These are phyloP conservation scores for Hymenoscyphus occultus DNA, from an alignment of 2,329 filamentous ascomycete genomes.

Conservation along the genomic window DNA sequence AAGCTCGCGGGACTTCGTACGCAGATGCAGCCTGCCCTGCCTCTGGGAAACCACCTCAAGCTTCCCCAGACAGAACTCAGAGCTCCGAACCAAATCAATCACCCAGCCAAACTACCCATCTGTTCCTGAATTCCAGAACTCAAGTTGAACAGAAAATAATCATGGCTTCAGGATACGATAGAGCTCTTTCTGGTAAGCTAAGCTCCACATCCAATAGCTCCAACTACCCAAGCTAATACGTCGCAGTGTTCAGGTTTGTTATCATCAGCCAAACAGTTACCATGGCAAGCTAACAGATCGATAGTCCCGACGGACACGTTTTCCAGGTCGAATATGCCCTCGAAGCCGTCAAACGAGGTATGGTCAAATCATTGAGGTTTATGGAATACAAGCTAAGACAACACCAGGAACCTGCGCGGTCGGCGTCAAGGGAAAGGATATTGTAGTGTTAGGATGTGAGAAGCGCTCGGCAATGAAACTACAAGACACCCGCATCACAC, in stretches of 20 bases:
- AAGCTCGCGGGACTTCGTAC: constrained; percentile 28
- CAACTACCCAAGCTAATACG: constrained; percentile 43
- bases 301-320: constrained; percentile 95
- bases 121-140: constrained; percentile 6
- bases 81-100: constrained; percentile 17
- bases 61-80: constrained; percentile 17
- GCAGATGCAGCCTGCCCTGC: constrained; percentile 29
- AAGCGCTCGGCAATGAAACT: constrained; percentile 99
- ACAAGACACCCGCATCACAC: constrained; percentile 97
- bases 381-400: constrained; percentile 22
- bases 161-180: constrained; percentile 96
- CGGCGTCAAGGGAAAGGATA: constrained; percentile 89
- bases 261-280: constrained; percentile 7
- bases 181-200: constrained; percentile 91
- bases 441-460: constrained; percentile 96
- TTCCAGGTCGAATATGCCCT: constrained; percentile 99
- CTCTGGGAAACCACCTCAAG: constrained; percentile 22
- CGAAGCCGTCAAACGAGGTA: constrained; percentile 97
- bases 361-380: constrained; percentile 21
- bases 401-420: constrained; percentile 87
- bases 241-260: constrained; percentile 76
- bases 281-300: constrained; percentile 43
- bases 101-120: constrained; percentile 14
- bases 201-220: constrained; percentile 32
- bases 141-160: constrained; percentile 33